These are phyloP conservation scores for Lactarius psammicola DNA, from an alignment of 768 basidiomycete genomes.

Conservation along the genomic window DNA sequence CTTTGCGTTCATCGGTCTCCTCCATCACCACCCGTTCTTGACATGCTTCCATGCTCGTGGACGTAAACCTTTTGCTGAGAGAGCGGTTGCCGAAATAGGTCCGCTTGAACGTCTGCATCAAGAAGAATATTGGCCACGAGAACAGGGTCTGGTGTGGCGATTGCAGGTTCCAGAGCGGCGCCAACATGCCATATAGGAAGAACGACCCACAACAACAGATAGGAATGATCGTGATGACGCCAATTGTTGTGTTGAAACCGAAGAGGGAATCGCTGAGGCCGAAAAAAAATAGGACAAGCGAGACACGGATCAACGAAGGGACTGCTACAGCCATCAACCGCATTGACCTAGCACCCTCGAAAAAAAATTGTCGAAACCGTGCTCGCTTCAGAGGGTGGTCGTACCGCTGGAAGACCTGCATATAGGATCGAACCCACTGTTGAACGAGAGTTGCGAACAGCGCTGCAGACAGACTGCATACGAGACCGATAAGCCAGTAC, in stretches of 20 bases:
- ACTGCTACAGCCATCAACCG: background rate
- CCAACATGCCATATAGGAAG: background rate
- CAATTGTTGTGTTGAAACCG: background rate
- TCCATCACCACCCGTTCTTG: background rate
- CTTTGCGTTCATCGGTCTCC: background rate
- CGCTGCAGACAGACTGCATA: slow-evolving; percentile 5
- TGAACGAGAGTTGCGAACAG: slow-evolving; percentile 6
- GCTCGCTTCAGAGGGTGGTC: background rate
- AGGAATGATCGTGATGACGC: background rate
- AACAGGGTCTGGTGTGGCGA: slow-evolving; percentile 2
- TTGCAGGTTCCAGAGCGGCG: background rate
- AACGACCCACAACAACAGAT: background rate
- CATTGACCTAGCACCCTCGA: background rate
- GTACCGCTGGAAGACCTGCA: background rate
- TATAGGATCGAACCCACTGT: slow-evolving; percentile 7
- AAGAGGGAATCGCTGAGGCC: background rate
- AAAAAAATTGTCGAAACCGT: background rate
- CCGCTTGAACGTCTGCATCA: background rate
- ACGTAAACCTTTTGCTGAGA: no score
- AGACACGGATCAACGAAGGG: background rate
- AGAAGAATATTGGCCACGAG: background rate
- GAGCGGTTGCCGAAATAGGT: background rate
- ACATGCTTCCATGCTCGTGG: background rate
- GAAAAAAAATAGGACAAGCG: slow-evolving; percentile 8
- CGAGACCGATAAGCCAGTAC: background rate